Evolutionary conservation across 2,329 filamentous ascomycete species (phyloP), one percentile per base, ranked within the genome.

Genomic region (Scleromitrula shiraiana): DNA sequence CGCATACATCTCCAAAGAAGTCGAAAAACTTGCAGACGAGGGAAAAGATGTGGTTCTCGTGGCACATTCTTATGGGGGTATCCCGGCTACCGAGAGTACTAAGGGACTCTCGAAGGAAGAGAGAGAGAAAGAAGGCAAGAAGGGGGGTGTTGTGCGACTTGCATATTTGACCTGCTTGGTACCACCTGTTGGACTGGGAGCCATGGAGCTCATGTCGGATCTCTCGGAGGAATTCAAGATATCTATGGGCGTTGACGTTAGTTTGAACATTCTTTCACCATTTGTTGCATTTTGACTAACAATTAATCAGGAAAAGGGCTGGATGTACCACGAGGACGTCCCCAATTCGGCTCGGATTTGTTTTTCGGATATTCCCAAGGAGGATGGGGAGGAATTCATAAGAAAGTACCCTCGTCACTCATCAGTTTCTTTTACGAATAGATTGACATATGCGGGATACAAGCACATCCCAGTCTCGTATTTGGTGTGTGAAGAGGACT

Each of bases 391-490:
- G 39, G 48, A 39, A 3, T 54, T 47, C 40, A 50, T 53, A 0
- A 40, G 50, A 19, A 53, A 47, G 10, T 61, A 65, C 17, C 20
- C 51, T 1, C 48, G 53, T 10, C 69, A 72, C 40, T 68, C 65
- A 0, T 52, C 58, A 7, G 48, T 57, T 9, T 63, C 59, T 37
- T 71, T 71, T 51, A 46, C 37, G 0, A 59, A 59, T 17, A 52
- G 56, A 3, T 50, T 72, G 33, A 68, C 65, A 2, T 60, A 71
- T 52, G 50, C 63, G 2, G 68, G 67, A 0, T 72, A 70, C 50
- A 67, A 65, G 46, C 61, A 70, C 29, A 57, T 69, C 2, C 65
- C 65, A 0, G 65, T 67, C 2, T 69, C 64, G 1, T 72, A 67
- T 49, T 54, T 72, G 7, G 2, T 71, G 10, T 66, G 64, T 32